These are phyloP conservation scores for Tinospora cordifolia DNA, from an alignment of 164 flowering plant species.

Conservation along the genomic window DNA sequence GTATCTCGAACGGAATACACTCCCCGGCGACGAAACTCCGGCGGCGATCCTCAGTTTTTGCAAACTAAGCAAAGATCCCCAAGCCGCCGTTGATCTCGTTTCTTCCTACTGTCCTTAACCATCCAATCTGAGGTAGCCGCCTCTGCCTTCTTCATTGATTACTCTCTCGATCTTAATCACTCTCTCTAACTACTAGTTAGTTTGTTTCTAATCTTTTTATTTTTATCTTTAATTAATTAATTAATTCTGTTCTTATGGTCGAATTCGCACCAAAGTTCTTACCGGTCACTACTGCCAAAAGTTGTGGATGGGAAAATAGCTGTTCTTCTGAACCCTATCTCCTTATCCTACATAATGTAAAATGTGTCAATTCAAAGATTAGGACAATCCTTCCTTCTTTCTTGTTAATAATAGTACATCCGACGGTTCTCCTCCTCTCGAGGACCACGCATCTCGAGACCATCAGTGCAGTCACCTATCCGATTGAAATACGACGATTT, in stretches of 20 bases:
- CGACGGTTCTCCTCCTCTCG: too few species aligned
- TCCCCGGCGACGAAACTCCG: not conserved
- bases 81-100: constrained; percentile 17
- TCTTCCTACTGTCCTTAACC: constrained; percentile 5
- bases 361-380: too few species aligned
- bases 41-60: constrained; percentile 12
- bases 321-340: not conserved
- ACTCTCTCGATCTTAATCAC: not conserved
- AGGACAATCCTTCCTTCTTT: too few species aligned
- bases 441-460: too few species aligned
- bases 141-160: not conserved
- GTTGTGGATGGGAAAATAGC: constrained; percentile 1
- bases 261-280: not conserved
- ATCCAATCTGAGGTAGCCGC: constrained; percentile 10
- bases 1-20: constrained; percentile 11
- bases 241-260: not conserved
- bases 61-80: constrained; percentile 18
- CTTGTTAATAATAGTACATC: too few species aligned
- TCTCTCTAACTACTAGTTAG: not conserved
- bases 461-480: too few species aligned
- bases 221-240: not conserved
- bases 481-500: too few species aligned
- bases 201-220: not conserved
- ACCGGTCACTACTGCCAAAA: not conserved
- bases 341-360: too few species aligned